phyloP scores from a whole-genome alignment of 805 yeast genomes.

The Zygosaccharomyces gambellarensis region DNA sequence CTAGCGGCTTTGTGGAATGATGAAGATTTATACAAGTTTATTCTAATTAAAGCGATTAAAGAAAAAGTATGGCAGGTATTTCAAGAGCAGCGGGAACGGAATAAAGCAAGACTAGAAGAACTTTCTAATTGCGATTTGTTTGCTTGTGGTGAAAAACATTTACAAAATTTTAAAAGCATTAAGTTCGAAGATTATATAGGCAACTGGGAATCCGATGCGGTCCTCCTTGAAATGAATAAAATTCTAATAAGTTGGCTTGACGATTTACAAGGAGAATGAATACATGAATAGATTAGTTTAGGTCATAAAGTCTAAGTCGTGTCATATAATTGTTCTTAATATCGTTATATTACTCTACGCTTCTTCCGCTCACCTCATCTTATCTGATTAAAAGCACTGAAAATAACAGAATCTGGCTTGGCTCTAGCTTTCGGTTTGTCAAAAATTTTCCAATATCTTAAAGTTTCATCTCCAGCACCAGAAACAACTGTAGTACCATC shows the following conservation, averaged over 20 bases:
- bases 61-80: slow-evolving; percentile 24
- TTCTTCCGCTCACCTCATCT: slow-evolving; percentile 36
- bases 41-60: slow-evolving; percentile 24
- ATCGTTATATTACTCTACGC: background rate
- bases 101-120: background rate
- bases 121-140: slow-evolving; percentile 16
- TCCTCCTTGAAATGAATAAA: slow-evolving; percentile 17
- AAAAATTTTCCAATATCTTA: slow-evolving; percentile 92
- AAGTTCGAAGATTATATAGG: slow-evolving; percentile 20
- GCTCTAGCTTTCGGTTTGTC: slow-evolving; percentile 62
- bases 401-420: slow-evolving; percentile 56
- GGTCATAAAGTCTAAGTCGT: background rate
- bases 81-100: slow-evolving; percentile 1
- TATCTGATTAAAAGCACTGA: slow-evolving; percentile 72
- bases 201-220: slow-evolving; percentile 16
- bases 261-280: slow-evolving; percentile 13
- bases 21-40: slow-evolving; percentile 24
- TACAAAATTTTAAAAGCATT: slow-evolving; percentile 12
- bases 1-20: slow-evolving; percentile 27
- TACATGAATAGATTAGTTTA: background rate
- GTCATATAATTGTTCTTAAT: background rate
- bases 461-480: slow-evolving; percentile 97
- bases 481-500: slow-evolving; percentile 97
- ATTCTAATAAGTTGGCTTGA: slow-evolving; percentile 23
- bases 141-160: slow-evolving; percentile 11